Evolutionary conservation across 164 flowering plant species (phyloP), one percentile per base, ranked within the genome.

Genomic region (Kingdonia uniflora): DNA sequence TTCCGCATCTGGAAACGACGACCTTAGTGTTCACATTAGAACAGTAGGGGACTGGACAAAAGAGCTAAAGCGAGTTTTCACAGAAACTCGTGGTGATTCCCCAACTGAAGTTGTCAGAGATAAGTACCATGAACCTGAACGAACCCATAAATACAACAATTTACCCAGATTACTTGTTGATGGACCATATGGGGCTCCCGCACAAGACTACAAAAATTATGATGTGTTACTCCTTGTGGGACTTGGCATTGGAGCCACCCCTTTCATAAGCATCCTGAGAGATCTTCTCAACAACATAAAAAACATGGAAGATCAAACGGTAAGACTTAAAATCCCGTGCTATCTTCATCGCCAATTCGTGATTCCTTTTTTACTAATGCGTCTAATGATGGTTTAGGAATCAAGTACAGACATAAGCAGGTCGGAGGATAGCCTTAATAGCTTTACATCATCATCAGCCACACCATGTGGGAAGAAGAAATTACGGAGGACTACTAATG

Each of bases 151-250:
- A 39, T 42, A 33, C 12, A 68, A 79, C 84, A 94, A 95, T 46
- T 62, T 78, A 62, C 95, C 95, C 1, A 77, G 61, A 61, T 56
- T 94, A 68, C 70, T 76, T 5, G 79, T 94, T 1, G 99, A 94
- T 70, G 99, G 99, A n/a, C 99, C 95, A 21, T 94, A 88, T 52
- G 99, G 97, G 6, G 95, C 97, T 49, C 95, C 99, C 14, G 99
- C 99, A 37, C 99, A 94, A 55, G 89, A 88, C 60, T 88, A 84
- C 68, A 52, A 61, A 49, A 88, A 81, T 61, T 88, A 88, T 33
- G 97, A 94, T 56, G 95, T 94, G 15, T 55, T 94, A 63, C 90
- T 94, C 14, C 86, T 94, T 0, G 92, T 94, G 10, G 99, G 99
- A 23, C 85, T 88, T 2, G 99, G 99, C 49, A 94, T 88, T 43